Evolutionary conservation across 495 filamentous ascomycete species (phyloP).

Genomic region (Cryomyces minteri): DNA sequence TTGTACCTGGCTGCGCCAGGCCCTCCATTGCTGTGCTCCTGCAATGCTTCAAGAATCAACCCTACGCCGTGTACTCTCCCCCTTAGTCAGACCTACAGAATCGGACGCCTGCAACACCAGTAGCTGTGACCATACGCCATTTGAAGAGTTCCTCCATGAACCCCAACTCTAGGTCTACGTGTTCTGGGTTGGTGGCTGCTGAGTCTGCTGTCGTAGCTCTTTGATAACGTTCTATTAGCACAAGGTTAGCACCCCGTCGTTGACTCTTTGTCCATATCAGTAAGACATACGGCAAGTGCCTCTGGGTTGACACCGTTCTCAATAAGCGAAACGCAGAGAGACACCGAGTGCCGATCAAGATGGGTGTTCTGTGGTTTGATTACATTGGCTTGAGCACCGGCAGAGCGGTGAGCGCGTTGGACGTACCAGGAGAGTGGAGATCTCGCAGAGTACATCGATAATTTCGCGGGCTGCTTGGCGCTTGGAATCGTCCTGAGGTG

Average conservation of each 20-base stretch:
- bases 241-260: background rate
- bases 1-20: no score
- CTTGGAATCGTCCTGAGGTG: constrained; percentile 29
- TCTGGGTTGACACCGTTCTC: constrained; percentile 97
- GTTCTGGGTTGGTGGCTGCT: no score
- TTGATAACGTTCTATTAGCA: constrained; percentile 17
- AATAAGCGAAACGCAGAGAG: constrained; percentile 86
- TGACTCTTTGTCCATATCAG: background rate
- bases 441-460: constrained; percentile 89
- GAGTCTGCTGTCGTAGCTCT: constrained; percentile 13
- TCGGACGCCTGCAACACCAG: no score
- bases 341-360: constrained; percentile 75
- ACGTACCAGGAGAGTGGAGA: constrained; percentile 68
- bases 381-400: no score
- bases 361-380: constrained; percentile 54
- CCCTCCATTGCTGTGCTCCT: no score
- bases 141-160: no score
- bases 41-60: no score
- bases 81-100: no score
- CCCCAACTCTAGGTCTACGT: no score
- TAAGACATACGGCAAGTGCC: constrained; percentile 60
- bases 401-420: no score
- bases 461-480: constrained; percentile 86
- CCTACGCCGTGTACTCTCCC: no score
- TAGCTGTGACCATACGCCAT: no score